phyloP scores from a whole-genome alignment of 441 rosid genomes.

The Erysimum cheiri region DNA sequence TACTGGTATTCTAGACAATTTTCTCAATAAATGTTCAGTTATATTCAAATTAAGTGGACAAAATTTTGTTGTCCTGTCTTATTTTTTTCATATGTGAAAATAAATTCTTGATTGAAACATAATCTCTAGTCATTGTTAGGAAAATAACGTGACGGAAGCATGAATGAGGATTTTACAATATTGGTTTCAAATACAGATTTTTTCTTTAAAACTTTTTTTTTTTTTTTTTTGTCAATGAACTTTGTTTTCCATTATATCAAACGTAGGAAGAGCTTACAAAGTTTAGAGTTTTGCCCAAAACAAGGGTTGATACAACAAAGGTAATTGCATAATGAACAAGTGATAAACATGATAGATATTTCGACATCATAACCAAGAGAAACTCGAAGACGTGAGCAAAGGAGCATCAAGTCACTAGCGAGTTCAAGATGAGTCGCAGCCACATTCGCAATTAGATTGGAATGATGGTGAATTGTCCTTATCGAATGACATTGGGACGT shows the following conservation, averaged over 20 bases:
- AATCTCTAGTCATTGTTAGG: constrained; percentile 19
- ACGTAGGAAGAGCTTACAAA: no score
- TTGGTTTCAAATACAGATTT: neutral
- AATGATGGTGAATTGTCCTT: neutral
- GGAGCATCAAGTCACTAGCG: neutral
- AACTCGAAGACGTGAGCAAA: neutral
- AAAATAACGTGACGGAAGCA: constrained; percentile 2
- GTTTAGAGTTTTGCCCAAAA: no score
- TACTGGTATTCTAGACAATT: neutral
- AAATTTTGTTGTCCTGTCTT: neutral
- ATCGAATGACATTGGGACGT: neutral
- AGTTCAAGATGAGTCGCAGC: neutral
- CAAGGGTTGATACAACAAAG: no score
- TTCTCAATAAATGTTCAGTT: neutral
- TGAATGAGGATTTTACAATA: neutral
- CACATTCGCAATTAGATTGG: neutral
- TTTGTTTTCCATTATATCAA: no score
- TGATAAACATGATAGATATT: neutral
- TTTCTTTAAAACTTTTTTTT: no score
- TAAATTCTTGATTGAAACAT: constrained; percentile 18
- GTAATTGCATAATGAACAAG: no score
- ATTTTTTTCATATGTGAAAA: constrained; percentile 23
- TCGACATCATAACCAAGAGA: neutral
- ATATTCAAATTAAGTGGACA: constrained; percentile 5
- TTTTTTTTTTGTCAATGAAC: no score